phyloP scores from a whole-genome alignment of 2,329 filamentous ascomycete genomes.

The Macrophomina phaseolina region DNA sequence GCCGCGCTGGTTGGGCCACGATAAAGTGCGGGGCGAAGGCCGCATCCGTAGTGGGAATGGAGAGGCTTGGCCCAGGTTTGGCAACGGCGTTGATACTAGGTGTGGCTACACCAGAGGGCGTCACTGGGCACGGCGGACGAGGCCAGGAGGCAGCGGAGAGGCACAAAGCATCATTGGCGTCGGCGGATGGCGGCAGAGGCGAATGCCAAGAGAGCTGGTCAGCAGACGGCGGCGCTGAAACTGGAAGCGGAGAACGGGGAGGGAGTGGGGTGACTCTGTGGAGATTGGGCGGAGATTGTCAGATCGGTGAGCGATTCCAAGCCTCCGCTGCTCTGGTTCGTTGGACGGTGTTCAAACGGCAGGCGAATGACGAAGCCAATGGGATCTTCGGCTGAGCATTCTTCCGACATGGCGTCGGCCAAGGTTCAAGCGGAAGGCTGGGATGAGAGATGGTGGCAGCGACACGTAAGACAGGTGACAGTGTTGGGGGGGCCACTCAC shows the following conservation, averaged over 20 bases:
- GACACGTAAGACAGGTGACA: not conserved
- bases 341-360: not conserved
- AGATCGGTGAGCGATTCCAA: not conserved
- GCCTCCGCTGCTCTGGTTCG: not conserved
- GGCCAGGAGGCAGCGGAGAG: not conserved
- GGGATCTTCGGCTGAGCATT: not conserved
- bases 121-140: not conserved
- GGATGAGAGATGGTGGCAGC: not conserved
- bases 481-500: not conserved
- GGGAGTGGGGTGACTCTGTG: not conserved
- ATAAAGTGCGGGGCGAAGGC: not conserved
- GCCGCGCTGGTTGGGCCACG: not conserved
- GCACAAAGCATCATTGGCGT: conserved; percentile 9
- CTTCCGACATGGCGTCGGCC: not conserved
- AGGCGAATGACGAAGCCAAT: not conserved
- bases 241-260: not conserved
- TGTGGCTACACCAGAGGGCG: conserved; percentile 1
- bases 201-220: conserved; percentile 15
- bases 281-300: conserved; percentile 10
- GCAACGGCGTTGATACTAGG: conserved; percentile 7
- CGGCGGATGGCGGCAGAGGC: conserved; percentile 8
- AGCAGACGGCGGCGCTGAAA: conserved; percentile 17
- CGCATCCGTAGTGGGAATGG: not conserved
- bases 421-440: not conserved
- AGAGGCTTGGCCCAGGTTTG: conserved; percentile 1